A percentile compares a stretch with the other conserved stretches of the same genome.
Conservation (phyloP, 768 basidiomycete genomes). For the Trametes elegans region DNA sequence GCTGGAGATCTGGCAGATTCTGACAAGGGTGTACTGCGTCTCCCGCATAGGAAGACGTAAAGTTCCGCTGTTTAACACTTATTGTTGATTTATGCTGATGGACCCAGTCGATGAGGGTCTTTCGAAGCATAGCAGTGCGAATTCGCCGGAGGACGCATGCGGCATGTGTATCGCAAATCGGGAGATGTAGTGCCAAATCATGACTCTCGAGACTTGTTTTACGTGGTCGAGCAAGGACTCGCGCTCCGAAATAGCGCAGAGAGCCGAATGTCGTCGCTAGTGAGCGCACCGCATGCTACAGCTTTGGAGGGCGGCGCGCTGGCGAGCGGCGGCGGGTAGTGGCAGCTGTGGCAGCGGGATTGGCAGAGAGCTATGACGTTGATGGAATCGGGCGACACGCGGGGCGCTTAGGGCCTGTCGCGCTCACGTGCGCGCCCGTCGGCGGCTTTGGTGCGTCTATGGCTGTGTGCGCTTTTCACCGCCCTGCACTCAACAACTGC, state of each 20-base stretch:
- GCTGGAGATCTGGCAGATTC: conserved; percentile 10
- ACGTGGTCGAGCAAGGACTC: neutral
- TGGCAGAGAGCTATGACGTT: conserved; percentile 17
- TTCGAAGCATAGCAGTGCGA: neutral
- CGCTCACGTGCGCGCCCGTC: conserved; percentile 19
- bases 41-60: neutral
- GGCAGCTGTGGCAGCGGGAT: neutral
- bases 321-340: conserved; percentile 1
- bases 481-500: conserved; percentile 23
- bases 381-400: neutral
- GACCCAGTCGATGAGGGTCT: too few relatives aligned
- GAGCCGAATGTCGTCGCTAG: neutral
- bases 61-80: neutral
- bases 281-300: conserved; percentile 13
- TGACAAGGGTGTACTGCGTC: conserved; percentile 1
- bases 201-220: neutral
- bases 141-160: neutral
- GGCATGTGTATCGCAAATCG: neutral
- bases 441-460: neutral
- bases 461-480: conserved; percentile 20
- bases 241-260: neutral
- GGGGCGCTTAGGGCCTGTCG: conserved; percentile 10
- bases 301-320: conserved; percentile 1
- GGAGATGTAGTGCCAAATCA: neutral
- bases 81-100: too few relatives aligned